These are phyloP conservation scores for Pseudocercospora crystallina DNA, from an alignment of 2,329 filamentous ascomycete genomes.

Conservation along the genomic window DNA sequence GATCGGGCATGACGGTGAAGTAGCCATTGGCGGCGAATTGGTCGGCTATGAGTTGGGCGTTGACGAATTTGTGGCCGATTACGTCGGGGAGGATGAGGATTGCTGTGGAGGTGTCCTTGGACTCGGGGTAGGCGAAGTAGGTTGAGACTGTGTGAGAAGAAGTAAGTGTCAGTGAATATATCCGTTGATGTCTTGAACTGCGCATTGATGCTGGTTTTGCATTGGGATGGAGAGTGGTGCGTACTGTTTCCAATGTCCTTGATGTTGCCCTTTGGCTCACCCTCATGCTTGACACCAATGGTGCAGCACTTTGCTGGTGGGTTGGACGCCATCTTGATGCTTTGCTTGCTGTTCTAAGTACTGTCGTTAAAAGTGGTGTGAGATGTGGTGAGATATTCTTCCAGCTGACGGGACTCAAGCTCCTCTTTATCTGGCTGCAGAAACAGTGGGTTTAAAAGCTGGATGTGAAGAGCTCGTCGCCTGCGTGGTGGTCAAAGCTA, in stretches of 20 bases:
- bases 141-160: constrained; percentile 46
- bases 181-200: no score
- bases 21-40: constrained; percentile 73
- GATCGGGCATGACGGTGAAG: constrained; percentile 66
- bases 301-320: constrained; percentile 39
- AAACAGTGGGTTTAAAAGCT: no score
- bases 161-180: constrained; percentile 5
- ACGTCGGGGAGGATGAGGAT: constrained; percentile 60
- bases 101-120: constrained; percentile 54
- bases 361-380: neutral
- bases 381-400: no score
- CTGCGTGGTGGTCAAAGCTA: no score
- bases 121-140: constrained; percentile 57
- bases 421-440: no score
- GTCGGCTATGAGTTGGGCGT: constrained; percentile 64
- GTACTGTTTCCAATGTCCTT: constrained; percentile 36
- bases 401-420: no score
- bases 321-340: constrained; percentile 36
- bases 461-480: no score
- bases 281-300: constrained; percentile 40
- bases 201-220: neutral
- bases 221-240: constrained; percentile 2
- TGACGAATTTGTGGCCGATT: constrained; percentile 56
- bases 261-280: constrained; percentile 34
- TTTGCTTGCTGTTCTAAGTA: neutral